phyloP scores from a whole-genome alignment of 768 basidiomycete species.

The Termitomyces sp. region DNA sequence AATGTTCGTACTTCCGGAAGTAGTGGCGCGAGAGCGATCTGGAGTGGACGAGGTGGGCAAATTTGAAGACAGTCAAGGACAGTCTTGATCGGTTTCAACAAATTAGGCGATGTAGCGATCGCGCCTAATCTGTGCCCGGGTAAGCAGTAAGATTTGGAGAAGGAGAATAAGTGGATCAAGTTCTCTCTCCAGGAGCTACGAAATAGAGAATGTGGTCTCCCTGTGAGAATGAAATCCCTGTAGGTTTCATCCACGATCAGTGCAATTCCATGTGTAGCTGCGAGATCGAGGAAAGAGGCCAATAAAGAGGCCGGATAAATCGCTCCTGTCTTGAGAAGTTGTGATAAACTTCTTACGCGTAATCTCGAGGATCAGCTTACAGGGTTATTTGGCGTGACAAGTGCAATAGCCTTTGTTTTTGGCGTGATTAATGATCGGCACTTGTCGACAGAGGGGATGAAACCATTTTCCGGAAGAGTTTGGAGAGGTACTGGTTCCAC shows the following conservation, averaged over 20 bases:
- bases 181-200: constrained; percentile 52
- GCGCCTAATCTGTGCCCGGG: constrained; percentile 81
- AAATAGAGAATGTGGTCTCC: constrained; percentile 56
- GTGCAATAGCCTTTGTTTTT: constrained; percentile 64
- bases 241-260: constrained; percentile 89
- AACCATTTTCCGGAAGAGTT: constrained; percentile 48
- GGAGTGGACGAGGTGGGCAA: constrained; percentile 72
- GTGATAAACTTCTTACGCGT: neutral
- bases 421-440: constrained; percentile 52
- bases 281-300: constrained; percentile 56
- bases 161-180: constrained; percentile 72
- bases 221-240: constrained; percentile 64
- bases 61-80: constrained; percentile 80
- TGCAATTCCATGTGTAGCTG: constrained; percentile 50
- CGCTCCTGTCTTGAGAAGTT: constrained; percentile 55
- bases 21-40: constrained; percentile 59
- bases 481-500: constrained; percentile 56
- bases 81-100: constrained; percentile 46
- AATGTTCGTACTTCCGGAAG: constrained; percentile 51
- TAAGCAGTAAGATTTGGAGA: constrained; percentile 78
- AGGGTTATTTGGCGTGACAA: constrained; percentile 79
- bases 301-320: constrained; percentile 59
- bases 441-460: constrained; percentile 53
- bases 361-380: constrained; percentile 30
- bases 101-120: constrained; percentile 55